A percentile compares a stretch with the other conserved stretches of the same genome.
These are phyloP conservation scores for Schizochytrium sp. DNA, from an alignment of 108 stramenopile genomes.

Conservation along the genomic window DNA sequence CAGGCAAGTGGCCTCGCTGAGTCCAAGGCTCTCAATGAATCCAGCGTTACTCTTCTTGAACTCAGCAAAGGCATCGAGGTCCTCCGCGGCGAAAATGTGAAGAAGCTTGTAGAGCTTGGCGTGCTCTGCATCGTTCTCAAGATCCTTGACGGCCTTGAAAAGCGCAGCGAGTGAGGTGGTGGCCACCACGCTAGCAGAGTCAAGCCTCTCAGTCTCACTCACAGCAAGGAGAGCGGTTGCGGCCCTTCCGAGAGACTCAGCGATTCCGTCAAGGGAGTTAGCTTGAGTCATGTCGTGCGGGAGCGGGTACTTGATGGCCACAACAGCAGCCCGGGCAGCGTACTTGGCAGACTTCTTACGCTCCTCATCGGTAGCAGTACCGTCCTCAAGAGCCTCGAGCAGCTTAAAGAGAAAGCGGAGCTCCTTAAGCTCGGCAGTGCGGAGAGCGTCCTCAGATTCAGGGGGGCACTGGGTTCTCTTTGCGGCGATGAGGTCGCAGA, in stretches of 20 bases:
- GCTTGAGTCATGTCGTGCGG: slow-evolving; percentile 28
- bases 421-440: slow-evolving; percentile 57
- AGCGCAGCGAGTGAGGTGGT: slow-evolving; percentile 29
- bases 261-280: slow-evolving; percentile 39
- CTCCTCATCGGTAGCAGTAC: background rate
- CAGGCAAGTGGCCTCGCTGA: slow-evolving; percentile 38
- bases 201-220: slow-evolving; percentile 29
- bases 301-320: slow-evolving; percentile 61
- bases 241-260: slow-evolving; percentile 44
- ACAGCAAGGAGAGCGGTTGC: slow-evolving; percentile 15
- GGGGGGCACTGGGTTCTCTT: slow-evolving; percentile 36
- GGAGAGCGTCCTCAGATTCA: background rate
- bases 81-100: slow-evolving; percentile 59
- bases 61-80: slow-evolving; percentile 19
- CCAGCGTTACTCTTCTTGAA: slow-evolving; percentile 8
- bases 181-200: slow-evolving; percentile 29
- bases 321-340: slow-evolving; percentile 52
- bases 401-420: slow-evolving; percentile 49
- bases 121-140: background rate
- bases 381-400: slow-evolving; percentile 38
- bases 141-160: slow-evolving; percentile 8
- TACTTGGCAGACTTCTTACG: background rate
- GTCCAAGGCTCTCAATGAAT: slow-evolving; percentile 17
- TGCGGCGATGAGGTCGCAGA: slow-evolving; percentile 43
- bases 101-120: slow-evolving; percentile 44